These are phyloP conservation scores for Logfia minima DNA, from an alignment of 129 eudicot genomes.

Conservation along the genomic window DNA sequence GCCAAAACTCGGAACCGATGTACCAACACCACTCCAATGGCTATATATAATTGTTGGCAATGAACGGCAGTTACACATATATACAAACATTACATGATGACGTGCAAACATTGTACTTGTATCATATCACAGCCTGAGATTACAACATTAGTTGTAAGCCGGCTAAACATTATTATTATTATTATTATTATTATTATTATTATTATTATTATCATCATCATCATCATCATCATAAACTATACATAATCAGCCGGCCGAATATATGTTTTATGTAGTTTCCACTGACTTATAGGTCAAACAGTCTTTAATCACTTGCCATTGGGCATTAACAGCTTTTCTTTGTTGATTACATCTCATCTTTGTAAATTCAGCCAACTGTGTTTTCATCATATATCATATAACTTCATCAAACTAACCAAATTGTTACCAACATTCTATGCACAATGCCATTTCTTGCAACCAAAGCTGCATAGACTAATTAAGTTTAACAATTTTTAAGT, in stretches of 20 bases:
- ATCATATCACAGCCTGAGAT: background rate
- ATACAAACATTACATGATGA: conserved; percentile 8
- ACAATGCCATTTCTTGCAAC: conserved; percentile 19
- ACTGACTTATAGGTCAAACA: conserved; percentile 7
- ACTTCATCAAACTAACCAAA: conserved; percentile 19
- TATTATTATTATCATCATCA: too few species aligned
- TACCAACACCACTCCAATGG: too few species aligned
- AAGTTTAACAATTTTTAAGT: background rate
- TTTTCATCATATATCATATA: conserved; percentile 21
- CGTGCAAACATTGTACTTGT: conserved; percentile 19
- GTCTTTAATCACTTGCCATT: conserved; percentile 27
- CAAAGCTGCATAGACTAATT: conserved; percentile 12
- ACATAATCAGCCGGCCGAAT: conserved; percentile 21
- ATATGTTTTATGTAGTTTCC: conserved; percentile 11
- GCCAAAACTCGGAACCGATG: too few species aligned
- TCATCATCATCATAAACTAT: too few species aligned
- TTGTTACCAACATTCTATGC: background rate
- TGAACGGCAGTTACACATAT: conserved; percentile 4
- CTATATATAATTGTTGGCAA: background rate
- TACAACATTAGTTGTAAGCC: conserved; percentile 10
- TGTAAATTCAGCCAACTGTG: conserved; percentile 51
- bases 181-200: too few species aligned
- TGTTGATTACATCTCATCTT: conserved; percentile 36
- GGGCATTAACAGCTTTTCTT: conserved; percentile 37
- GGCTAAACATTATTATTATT: background rate